phyloP scores from a whole-genome alignment of 495 filamentous ascomycete species.

The Thozetella sp. region DNA sequence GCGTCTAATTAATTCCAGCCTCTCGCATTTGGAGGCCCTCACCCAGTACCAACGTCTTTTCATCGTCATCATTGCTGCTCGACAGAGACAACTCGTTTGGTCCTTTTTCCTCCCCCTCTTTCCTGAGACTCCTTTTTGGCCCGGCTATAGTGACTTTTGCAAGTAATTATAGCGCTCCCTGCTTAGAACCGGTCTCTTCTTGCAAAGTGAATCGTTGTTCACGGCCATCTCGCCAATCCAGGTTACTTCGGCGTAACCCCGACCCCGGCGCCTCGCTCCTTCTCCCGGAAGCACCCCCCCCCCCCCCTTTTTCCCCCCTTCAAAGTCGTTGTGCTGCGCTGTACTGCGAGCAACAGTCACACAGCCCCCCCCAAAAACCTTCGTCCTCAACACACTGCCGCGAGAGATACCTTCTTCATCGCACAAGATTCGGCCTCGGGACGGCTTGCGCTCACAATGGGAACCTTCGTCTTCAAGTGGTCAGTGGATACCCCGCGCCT shows the following conservation, averaged over 20 bases:
- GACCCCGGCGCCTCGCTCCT: neutral
- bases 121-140: neutral
- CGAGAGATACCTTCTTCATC: neutral
- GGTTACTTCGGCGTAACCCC: neutral
- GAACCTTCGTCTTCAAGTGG: constrained; percentile 57
- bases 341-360: no score
- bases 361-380: neutral
- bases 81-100: neutral
- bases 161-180: no score
- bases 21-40: constrained; percentile 3
- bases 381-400: constrained; percentile 1
- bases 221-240: neutral
- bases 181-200: neutral
- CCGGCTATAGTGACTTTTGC: no score
- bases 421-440: constrained; percentile 2
- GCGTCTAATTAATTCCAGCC: constrained; percentile 8
- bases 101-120: neutral
- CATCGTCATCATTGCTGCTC: neutral
- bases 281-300: no score
- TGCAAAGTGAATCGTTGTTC: neutral
- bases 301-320: no score
- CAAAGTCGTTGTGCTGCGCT: no score
- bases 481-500: constrained; percentile 28
- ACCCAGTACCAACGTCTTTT: neutral
- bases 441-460: constrained; percentile 32